Evolutionary conservation across 176 grass and related monocot genomes (phyloP), one percentile per base, ranked within the genome.

Genomic region (Aegilops speltoides): DNA sequence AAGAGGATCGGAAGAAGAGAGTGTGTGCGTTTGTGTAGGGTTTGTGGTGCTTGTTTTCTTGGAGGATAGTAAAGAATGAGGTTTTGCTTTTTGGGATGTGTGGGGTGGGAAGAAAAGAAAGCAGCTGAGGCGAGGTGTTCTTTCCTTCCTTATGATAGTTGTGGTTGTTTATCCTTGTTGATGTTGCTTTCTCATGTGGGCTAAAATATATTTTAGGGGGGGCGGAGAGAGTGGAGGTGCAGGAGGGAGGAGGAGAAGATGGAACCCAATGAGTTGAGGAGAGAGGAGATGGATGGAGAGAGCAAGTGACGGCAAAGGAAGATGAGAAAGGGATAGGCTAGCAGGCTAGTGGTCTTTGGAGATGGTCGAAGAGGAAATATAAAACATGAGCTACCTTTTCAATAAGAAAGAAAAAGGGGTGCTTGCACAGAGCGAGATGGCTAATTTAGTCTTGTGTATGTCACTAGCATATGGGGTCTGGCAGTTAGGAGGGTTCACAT

Each of bases 21-120:
- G 60, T 28, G 34, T 17, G n/a, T 17, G 69, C 66, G 69, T 87
- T 86, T 91, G 26, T 91, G 89, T 93, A 90, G 91, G 88, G 88
- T 90, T 93, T 91, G 89, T 91, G 84, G 86, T 79, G 76, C 88
- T 79, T 90, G 76, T 82, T 93, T 88, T 88, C 87, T 88, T 76
- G 79, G 70, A 88, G 87, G 82, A 54, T 79, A 90, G 88, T 93
- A 90, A 91, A 95, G 67, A 94, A 97, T 89, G 88, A 83, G 73
- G 94, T 82, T 90, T 90, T 83, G 84, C 83, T 54, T 76, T 76
- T 76, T 26, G 73, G 45, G 45, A 54, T 32, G 69, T 84, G 82
- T 76, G 84, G 37, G 76, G 79, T 72, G 90, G 82, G 75, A 34
- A 83, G 73, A 79, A 85, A 74, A 45, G 63, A 69, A 78, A 31